Evolutionary conservation across 2,329 filamentous ascomycete species (phyloP), one percentile per base, ranked within the genome.

Genomic region (Daldinia eschscholtzii): DNA sequence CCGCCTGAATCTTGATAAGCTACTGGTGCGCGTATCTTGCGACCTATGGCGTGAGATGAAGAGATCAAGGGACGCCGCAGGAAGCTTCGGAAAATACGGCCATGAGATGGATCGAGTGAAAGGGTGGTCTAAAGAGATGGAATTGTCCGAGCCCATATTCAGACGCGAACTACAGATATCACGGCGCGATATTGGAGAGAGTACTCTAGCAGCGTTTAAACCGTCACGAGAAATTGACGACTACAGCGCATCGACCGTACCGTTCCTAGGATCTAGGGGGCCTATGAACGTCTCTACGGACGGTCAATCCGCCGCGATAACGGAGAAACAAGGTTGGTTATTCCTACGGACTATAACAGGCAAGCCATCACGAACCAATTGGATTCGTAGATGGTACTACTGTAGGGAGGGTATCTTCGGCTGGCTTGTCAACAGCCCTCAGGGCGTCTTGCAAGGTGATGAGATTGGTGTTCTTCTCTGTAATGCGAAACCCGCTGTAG

Each of bases 361-460:
- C 39, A 98, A 98, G 79, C 95, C 95, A 0, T 92, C 94, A 13
- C 87, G 95, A 68, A 93, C 94, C n/a, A 87, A 89, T 44, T 99
- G 96, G 96, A 87, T 93, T 28, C 88, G 93, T 67, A 88, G 95
- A 60, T 99, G 96, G 96, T 97, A 96, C 77, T 98, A 97, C 79
- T 91, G 97, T 74, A 94, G 95, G 71, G 91, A 97, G 76, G 95
- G 96, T 42, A 96, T 98, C 65, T 98, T 99, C 80, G 96, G 96
- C 23, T 98, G 94, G 89, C 85, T 99, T 4, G 88, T 96, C 20
- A 94, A 97, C 75, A 92, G 93, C 3, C 84, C 89, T 0, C 89
- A 94, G 65, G 95, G 94, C 37, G 96, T 99, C 23, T 89, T 98
- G 73, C 95, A 98, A 79, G 97, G 94, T 53, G 96, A 99, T 76